Evolutionary conservation across 2,329 filamentous ascomycete species (phyloP), one percentile per base, ranked within the genome.

Genomic region (Escovopsis sp.): DNA sequence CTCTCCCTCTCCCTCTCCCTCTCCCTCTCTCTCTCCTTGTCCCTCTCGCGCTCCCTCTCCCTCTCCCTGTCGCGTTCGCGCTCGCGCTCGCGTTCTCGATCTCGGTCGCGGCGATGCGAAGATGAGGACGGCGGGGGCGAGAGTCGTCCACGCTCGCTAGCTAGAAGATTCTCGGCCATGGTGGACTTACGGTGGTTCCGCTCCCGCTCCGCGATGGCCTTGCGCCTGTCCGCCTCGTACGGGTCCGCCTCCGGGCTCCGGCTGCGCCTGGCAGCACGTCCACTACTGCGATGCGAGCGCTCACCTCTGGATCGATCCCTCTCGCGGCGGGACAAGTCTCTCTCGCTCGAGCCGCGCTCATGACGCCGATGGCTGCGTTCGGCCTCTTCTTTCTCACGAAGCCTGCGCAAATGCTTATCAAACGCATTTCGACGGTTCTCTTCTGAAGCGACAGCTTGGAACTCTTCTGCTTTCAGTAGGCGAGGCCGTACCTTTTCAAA

Each of bases 141-240:
- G 43, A 65, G 44, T 48, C 67, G 59, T 49, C 65, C 67, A 47
- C 69, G 70, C 48, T 76, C 73, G 36, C 54, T 58, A 41, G 71
- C 70, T 42, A 80, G 59, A 18, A 77, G 62, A 50, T 68, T 75
- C 53, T 80, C 76, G 49, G 81, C 83, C 64, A 77, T 77, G 57
- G 73, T 78, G 37, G 77, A 70, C 65, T 91, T 93, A 60, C 85
- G 80, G 64, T 94, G 93, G 53, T 93, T 88, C 50, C 88, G 82
- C 65, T 96, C 93, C 39, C 93, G 82, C 58, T 94, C 88, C 45
- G 88, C 87, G 57, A 91, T 88, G 36, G 89, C 89, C 61, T 89
- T 91, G 55, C 87, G 82, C 50, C 91, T 80, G 59, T 98, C 91
- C 46, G 88, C 91, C 63, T 96, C 91, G 61, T 98, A 98, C 18